Evolutionary conservation across 441 rosid genomes (phyloP), one percentile per base, ranked within the genome.

Genomic region (Aquilaria agallochum): DNA sequence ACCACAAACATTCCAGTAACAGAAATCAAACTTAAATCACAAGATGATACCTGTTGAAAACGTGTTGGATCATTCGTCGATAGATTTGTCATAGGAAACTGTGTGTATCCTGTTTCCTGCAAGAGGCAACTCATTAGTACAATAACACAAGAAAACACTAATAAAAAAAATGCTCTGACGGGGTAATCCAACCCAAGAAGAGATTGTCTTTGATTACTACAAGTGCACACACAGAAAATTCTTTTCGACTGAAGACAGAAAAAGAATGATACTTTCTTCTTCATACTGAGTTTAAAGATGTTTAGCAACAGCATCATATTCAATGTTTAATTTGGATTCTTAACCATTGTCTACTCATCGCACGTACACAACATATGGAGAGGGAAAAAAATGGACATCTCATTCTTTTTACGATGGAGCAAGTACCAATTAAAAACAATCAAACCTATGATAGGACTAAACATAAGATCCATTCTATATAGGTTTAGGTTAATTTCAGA

Each of bases 21-120:
- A 11, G 45, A 47, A 13, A 42, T 67, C 20, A 62, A 48, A 33
- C n/a, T 59, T 66, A 53, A 49, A 55, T 50, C 50, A 59, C 53
- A 36, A 49, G 11, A n/a, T 63, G 54, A 31, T 71, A 88, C 94
- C 94, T 83, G 89, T 72, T 84, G 92, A 73, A 72, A 74, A 67
- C 80, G 82, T 64, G 80, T 53, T 11, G 78, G 77, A 80, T 88
- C 83, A 55, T 74, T 85, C 60, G 60, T 74, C 34, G 89, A 72
- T 73, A 75, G 66, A 64, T 76, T 64, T 51, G 80, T 76, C 50
- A 55, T 76, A 53, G 78, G 83, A 58, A 78, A 69, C 55, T 90
- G 92, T 33, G 90, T 52, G 68, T 77, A 85, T 62, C 81, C 73
- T 75, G 66, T 77, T 62, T 86, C 94, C 94, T 90, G 81, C 56